Evolutionary conservation across 306 rosid species (phyloP).

Genomic region (Fragaria vesca): DNA sequence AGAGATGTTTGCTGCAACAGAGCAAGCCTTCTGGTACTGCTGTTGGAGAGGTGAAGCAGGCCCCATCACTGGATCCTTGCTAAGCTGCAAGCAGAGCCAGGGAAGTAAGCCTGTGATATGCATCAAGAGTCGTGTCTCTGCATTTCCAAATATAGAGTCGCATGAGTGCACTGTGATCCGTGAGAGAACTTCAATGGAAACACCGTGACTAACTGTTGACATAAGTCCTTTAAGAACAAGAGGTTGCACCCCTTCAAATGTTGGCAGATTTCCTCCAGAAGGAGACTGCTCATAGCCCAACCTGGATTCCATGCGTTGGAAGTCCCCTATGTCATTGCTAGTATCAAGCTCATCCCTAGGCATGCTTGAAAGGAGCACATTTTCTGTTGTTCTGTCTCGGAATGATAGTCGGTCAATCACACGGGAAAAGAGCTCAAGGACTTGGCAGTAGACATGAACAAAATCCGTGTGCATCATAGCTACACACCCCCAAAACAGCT

Average conservation of each 20-base stretch:
- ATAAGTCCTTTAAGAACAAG: constrained; percentile 95
- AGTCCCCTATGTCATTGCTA: constrained; percentile 55
- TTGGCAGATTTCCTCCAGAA: constrained; percentile 73
- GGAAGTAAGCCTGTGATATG: constrained; percentile 97
- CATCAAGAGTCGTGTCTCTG: constrained; percentile 94
- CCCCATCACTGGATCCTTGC: constrained; percentile 74
- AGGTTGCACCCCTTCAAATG: constrained; percentile 98
- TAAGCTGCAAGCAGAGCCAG: constrained; percentile 95
- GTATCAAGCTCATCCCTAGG: constrained; percentile 85
- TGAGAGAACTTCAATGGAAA: constrained; percentile 89
- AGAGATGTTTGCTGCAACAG: constrained; percentile 83
- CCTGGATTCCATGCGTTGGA: constrained; percentile 82
- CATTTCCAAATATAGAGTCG: constrained; percentile 92
- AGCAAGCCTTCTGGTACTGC: constrained; percentile 89
- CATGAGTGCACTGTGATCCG: constrained; percentile 92
- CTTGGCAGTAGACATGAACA: constrained; percentile 97
- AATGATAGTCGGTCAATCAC: constrained; percentile 95
- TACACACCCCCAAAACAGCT: constrained; percentile 98
- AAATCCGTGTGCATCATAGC: constrained; percentile 99
- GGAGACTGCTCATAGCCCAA: constrained; percentile 66
- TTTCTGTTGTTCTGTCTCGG: constrained; percentile 92
- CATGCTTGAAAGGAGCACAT: constrained; percentile 98
- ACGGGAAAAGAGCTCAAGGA: constrained; percentile 91
- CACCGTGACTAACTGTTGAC: constrained; percentile 90
- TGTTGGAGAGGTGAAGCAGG: constrained; percentile 86